Percentiles rank a stretch among this genome's conserved stretches.
These are phyloP conservation scores for Yamadazyma mexicana DNA, from an alignment of 1,139 yeast genomes.

Conservation along the genomic window DNA sequence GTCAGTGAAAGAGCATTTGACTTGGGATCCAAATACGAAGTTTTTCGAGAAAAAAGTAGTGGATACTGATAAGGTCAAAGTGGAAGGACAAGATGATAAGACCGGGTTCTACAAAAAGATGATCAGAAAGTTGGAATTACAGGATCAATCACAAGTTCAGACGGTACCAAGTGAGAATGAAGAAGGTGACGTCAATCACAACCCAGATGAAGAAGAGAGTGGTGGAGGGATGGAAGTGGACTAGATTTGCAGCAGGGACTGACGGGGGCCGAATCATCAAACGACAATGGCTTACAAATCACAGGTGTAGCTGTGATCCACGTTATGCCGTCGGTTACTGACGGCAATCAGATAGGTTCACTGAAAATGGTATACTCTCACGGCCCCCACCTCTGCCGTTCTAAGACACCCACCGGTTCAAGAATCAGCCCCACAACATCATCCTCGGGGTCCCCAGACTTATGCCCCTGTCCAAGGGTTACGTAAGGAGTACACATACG, in stretches of 20 bases:
- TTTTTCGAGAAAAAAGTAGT: constrained; percentile 17
- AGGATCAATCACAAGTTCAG: background rate
- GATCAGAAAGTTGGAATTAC: constrained; percentile 6
- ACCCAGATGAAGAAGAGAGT: background rate
- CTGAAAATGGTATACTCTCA: background rate
- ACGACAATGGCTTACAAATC: too few species aligned
- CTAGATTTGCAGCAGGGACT: too few species aligned
- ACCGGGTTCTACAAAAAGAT: constrained; percentile 10
- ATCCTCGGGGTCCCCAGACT: too few species aligned
- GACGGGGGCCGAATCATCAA: too few species aligned
- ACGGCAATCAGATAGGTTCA: background rate
- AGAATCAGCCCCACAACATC: too few species aligned
- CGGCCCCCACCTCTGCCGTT: too few species aligned
- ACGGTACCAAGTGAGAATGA: background rate
- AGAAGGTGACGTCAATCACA: background rate
- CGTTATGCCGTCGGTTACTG: background rate
- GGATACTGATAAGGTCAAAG: constrained; percentile 10
- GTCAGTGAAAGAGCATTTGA: constrained; percentile 40
- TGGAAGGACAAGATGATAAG: constrained; percentile 7
- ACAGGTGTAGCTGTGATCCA: too few species aligned
- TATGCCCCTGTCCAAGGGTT: too few species aligned
- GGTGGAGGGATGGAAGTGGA: background rate
- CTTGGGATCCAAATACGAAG: constrained; percentile 29
- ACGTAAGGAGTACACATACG: too few species aligned
- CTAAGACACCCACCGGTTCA: too few species aligned